Base-by-base conservation (phyloP, 148 eudicot genomes). In the Vaccinium darrowii region DNA sequence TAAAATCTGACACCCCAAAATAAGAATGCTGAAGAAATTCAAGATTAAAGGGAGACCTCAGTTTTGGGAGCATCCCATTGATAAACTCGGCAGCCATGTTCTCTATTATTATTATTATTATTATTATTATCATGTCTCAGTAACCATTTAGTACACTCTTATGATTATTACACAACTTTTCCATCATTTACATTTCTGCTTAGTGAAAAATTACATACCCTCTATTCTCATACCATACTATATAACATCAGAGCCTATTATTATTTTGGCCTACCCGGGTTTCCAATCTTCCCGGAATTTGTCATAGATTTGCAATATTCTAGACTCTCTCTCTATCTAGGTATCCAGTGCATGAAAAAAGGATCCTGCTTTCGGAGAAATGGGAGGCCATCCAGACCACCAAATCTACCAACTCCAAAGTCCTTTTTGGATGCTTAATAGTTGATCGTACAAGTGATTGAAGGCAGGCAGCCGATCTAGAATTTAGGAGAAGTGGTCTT, bases 401-500 rank as follows among this genome's bases (percentile, higher is more conserved):
- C 73, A 25, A 67, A 4, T 67, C 36, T 67, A 67, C 73, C 39
- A 67, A 67, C 73, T 11, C 6, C 15, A 67, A 65, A 67, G 12
- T 30, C 36, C 73, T 25, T 67, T 23, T 67, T 67, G 73, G 14
- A 10, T 12, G 73, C 15, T 65, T 65, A 65, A 63, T 12, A 8
- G 27, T n/a, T 30, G 71, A 27, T 67, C 25, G 36, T 12, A 67
- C 36, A 23, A 25, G 14, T 25, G 36, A 27, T 67, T 67, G 73
- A 27, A 67, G 16, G 3, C 10, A 67, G 69, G 69, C 69, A 63
- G 69, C 25, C 19, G 13, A 25, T n/a, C 69, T 90, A 86, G 60
- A 76, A 86, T 78, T 86, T 79, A 16, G 87, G 86, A 71, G 90
- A 84, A 67, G 65, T 79, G 25, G 91, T 89, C 80, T 93, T 92